Base-by-base conservation (phyloP, 768 basidiomycete species). In the Pulveroboletus ravenelii region DNA sequence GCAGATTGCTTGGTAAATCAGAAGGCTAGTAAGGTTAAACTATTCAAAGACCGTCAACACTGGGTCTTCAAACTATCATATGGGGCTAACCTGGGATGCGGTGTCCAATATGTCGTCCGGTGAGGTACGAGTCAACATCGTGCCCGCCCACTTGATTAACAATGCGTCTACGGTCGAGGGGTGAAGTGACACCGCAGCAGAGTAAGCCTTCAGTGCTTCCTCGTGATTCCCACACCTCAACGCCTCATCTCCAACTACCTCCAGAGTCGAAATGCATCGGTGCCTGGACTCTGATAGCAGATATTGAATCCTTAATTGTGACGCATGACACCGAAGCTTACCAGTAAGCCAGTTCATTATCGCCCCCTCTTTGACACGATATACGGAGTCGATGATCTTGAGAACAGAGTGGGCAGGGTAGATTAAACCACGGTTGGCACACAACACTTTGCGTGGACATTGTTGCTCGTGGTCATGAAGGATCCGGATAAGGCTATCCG, bases 121-220 rank as follows among this genome's bases (percentile, higher is more conserved):
- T 12, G 36, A 37, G 36, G 10, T 3, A 37, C 10, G 10, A 37
- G 18, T 15, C 20, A 59, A 14, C 31, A n/a, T 23, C 1, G n/a
- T 17, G 3, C 6, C 30, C n/a, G 17, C 45, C 57, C 57, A 59
- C 31, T 59, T 59, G 5, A 3, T 12, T 0, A 59, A 10, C 8
- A 59, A 5, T 12, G 15, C 3, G 2, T 41, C 23, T 2, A 49
- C 18, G 3, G 2, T 20, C 14, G 50, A 15, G 6, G 48, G 37
- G 27, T 27, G 2, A 17, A 37, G 36, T 37, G 9, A 18, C 36
- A 37, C n/a, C 2, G 36, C 36, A n/a, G 36, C 17, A 17, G 17
- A 37, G n/a, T 37, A 37, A 1, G 36, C 36, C 9, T 10, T 4
- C 0, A 37, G 4, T 17, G 36, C 36, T 18, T 37, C 36, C 2